These are phyloP conservation scores for Parasarocladium wereldwijsianum DNA, from an alignment of 2,329 filamentous ascomycete genomes.

Conservation along the genomic window DNA sequence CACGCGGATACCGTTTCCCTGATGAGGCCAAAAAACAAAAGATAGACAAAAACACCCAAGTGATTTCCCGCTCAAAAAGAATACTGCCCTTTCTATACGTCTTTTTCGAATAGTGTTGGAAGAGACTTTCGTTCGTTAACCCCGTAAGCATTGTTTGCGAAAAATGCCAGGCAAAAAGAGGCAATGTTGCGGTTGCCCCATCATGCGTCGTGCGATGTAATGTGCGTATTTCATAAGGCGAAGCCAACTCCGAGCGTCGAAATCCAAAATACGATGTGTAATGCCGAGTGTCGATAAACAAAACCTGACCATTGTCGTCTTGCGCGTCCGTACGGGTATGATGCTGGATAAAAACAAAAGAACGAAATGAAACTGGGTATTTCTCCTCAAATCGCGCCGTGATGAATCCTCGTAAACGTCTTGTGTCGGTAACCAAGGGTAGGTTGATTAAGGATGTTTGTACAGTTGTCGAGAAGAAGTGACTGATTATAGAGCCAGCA, in stretches of 20 bases:
- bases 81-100: constrained; percentile 33
- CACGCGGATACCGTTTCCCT: constrained; percentile 3
- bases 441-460: constrained; percentile 34
- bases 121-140: constrained; percentile 9
- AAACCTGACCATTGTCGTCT: constrained; percentile 21
- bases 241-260: constrained; percentile 23
- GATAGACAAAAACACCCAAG: constrained; percentile 7
- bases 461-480: constrained; percentile 23
- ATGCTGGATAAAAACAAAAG: constrained; percentile 15
- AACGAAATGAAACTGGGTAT: constrained; percentile 28
- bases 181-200: neutral
- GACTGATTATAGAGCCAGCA: constrained; percentile 15
- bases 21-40: no score
- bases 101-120: constrained; percentile 17
- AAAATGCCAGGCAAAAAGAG: neutral
- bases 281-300: constrained; percentile 11
- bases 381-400: constrained; percentile 27
- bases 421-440: constrained; percentile 15
- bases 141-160: no score
- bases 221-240: constrained; percentile 20
- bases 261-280: constrained; percentile 9
- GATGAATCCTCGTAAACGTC: constrained; percentile 17
- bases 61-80: constrained; percentile 18
- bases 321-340: constrained; percentile 16
- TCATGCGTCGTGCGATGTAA: constrained; percentile 3